phyloP scores from a whole-genome alignment of 257 asterid species.

The Petunia secreta region DNA sequence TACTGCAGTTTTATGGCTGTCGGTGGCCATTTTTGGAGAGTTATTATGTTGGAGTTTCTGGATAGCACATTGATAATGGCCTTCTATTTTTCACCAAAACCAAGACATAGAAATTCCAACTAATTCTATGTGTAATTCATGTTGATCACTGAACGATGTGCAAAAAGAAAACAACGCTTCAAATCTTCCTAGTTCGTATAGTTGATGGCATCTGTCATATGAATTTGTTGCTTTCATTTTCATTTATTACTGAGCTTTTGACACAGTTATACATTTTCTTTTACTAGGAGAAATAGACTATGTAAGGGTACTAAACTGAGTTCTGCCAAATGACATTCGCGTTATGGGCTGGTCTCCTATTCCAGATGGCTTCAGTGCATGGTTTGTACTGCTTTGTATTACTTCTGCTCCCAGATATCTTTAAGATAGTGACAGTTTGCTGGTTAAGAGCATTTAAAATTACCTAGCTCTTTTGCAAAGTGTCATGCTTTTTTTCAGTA shows the following conservation, averaged over 20 bases:
- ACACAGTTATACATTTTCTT: constrained; percentile 29
- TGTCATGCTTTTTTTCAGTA: constrained; percentile 13
- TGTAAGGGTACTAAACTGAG: constrained; percentile 72
- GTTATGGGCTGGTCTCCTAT: constrained; percentile 94
- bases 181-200: not conserved
- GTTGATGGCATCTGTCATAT: not conserved
- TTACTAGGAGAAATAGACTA: constrained; percentile 78
- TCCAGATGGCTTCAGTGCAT: constrained; percentile 80
- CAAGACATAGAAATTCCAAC: not conserved
- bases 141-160: constrained; percentile 1
- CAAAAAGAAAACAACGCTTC: not conserved
- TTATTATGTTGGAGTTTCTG: constrained; percentile 9
- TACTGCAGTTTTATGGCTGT: not conserved
- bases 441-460: constrained; percentile 1
- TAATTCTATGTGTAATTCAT: too few relatives aligned
- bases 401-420: constrained; percentile 23
- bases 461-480: not conserved
- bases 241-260: constrained; percentile 20
- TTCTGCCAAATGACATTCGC: constrained; percentile 86
- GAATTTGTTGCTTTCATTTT: not conserved
- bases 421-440: constrained; percentile 25
- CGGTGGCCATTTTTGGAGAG: not conserved
- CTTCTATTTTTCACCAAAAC: not conserved
- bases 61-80: constrained; percentile 16
- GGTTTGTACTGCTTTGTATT: constrained; percentile 46